Conservation (phyloP, 2,329 filamentous ascomycete genomes). For the Cercospora berteroae region DNA sequence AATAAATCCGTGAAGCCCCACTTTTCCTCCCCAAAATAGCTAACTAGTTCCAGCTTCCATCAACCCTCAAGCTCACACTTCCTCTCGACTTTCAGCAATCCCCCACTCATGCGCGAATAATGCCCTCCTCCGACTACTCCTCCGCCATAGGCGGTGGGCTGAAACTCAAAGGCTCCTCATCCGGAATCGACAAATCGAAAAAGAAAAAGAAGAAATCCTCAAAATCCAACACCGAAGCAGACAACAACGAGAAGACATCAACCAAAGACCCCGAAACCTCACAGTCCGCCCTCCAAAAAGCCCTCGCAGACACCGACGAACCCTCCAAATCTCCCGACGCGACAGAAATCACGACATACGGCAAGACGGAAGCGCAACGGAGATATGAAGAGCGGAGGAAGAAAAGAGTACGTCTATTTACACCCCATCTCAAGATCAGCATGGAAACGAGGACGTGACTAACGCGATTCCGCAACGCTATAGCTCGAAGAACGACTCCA, state of each 20-base stretch:
- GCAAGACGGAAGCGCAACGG: constrained; percentile 82
- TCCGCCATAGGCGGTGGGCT: constrained; percentile 69
- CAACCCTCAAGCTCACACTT: not conserved
- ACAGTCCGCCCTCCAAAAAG: constrained; percentile 30
- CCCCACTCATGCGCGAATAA: constrained; percentile 36
- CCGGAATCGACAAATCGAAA: constrained; percentile 64
- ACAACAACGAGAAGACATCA: constrained; percentile 12
- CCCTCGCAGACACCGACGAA: constrained; percentile 39
- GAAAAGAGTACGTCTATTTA: constrained; percentile 71
- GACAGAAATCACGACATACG: constrained; percentile 30
- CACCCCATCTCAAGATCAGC: no score
- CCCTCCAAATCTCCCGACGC: constrained; percentile 24
- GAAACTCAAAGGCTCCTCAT: constrained; percentile 71
- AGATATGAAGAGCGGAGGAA: constrained; percentile 76
- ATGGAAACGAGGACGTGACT: no score
- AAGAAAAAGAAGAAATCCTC: constrained; percentile 48
- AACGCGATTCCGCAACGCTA: no score
- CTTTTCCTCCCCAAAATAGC: not conserved
- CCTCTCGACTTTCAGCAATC: not conserved
- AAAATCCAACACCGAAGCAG: constrained; percentile 19
- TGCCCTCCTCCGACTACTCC: constrained; percentile 74
- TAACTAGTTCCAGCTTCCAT: not conserved
- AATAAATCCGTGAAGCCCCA: not conserved
- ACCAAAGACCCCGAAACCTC: constrained; percentile 35
- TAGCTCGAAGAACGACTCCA: constrained; percentile 79